Evolutionary conservation across 2,329 filamentous ascomycete genomes (phyloP), one percentile per base, ranked within the genome.

Genomic region (Pleurostoma richardsiae): DNA sequence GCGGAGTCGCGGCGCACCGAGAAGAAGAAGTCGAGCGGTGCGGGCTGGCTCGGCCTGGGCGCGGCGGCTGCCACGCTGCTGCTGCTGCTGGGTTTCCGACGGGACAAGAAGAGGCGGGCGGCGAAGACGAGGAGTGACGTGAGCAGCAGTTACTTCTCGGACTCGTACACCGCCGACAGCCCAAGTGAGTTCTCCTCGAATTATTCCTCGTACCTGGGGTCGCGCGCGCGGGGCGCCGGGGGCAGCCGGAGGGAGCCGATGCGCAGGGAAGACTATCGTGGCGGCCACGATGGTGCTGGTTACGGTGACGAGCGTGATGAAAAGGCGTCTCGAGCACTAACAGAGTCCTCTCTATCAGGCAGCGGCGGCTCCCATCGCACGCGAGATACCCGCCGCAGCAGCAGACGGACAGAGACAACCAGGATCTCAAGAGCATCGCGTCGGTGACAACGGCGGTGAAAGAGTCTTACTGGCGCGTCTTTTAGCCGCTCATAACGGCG

Each of bases 21-120:
- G 65, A 79, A 77, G 68, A 57, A 55, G 51, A 71, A 69, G 51
- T 71, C 67, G 28, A 64, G 68, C 53, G 74, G 77, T 26, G 62
- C 68, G 26, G 73, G 73, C 52, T 78, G 77, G 70, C 57, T 83
- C 26, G 77, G 77, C 29, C 61, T 80, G 28, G 76, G 71, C 40
- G 74, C 74, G 28, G 69, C 69, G 19, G 70, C 72, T 11, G 70
- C 72, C n/a, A 76, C 76, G 4, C 55, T 82, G 49, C 66, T 75
- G 49, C 67, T 76, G 40, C 63, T 83, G 47, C 70, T 83, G 52
- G 80, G 80, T 49, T 58, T 82, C 41, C 65, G 59, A 51, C 71
- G 71, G 50, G 71, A 77, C 59, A 70, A 76, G 52, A 75, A 75
- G 63, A 64, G 67, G 57, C 68, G 70, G 46, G 60, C 61, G 48